Evolutionary conservation across 768 basidiomycete species (phyloP).

Genomic region (Tricholoma furcatifolium): DNA sequence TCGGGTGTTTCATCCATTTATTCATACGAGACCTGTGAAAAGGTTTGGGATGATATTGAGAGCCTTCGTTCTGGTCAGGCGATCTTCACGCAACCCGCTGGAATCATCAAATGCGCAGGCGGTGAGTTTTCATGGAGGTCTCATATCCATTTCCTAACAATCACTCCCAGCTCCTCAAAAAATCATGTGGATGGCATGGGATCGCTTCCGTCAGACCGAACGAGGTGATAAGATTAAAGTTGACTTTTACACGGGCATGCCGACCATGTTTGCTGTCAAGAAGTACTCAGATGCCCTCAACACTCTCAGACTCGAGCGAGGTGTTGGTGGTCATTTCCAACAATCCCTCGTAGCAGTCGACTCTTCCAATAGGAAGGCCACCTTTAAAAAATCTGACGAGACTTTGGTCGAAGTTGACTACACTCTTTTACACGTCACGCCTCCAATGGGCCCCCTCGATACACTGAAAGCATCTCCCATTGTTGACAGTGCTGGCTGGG

Average conservation of each 20-base stretch:
- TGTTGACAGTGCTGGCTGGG: slow-evolving; percentile 85
- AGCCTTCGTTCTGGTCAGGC: slow-evolving; percentile 75
- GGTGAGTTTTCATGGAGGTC: slow-evolving; percentile 39
- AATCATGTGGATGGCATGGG: slow-evolving; percentile 98
- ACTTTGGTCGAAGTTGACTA: slow-evolving; percentile 72
- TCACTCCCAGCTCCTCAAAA: slow-evolving; percentile 69
- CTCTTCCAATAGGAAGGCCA: slow-evolving; percentile 68
- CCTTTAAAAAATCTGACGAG: slow-evolving; percentile 79
- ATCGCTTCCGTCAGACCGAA: slow-evolving; percentile 63
- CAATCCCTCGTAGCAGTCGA: slow-evolving; percentile 84
- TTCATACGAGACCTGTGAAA: slow-evolving; percentile 86
- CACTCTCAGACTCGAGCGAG: slow-evolving; percentile 71
- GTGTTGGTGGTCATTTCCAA: slow-evolving; percentile 77
- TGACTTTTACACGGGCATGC: slow-evolving; percentile 89
- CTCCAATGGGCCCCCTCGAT: slow-evolving; percentile 90
- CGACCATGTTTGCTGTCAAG: slow-evolving; percentile 95
- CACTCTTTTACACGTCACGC: slow-evolving; percentile 80
- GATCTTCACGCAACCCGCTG: slow-evolving; percentile 93
- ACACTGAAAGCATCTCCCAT: slow-evolving; percentile 77
- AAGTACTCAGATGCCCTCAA: slow-evolving; percentile 93
- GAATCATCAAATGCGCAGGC: slow-evolving; percentile 92
- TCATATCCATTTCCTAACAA: background rate
- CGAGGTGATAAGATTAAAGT: slow-evolving; percentile 57
- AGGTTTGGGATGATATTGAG: slow-evolving; percentile 82
- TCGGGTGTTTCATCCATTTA: slow-evolving; percentile 93